A percentile compares a stretch with the other conserved stretches of the same genome.
Evolutionary conservation across 1,284 basidiomycete genomes (phyloP).

Genomic region (Cerioporus squamosus): DNA sequence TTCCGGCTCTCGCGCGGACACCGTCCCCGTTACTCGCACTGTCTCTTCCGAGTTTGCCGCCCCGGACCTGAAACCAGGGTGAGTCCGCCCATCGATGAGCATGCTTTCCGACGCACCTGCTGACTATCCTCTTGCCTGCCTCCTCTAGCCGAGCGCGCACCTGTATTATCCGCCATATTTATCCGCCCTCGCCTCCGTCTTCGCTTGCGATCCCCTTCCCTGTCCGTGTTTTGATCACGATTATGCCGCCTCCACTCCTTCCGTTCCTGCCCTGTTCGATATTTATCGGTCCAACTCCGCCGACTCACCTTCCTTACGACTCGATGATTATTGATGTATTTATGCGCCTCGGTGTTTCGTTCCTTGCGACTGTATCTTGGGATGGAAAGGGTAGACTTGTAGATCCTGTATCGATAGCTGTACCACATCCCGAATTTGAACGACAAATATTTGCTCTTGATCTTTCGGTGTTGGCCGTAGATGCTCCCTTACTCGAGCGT

Average conservation of each 20-base stretch:
- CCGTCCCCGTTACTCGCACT: neutral
- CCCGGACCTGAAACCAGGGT: neutral
- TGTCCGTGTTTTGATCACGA: neutral
- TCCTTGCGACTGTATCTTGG: neutral
- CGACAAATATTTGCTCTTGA: too few relatives aligned
- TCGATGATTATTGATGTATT: neutral
- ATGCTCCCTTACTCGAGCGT: too few relatives aligned
- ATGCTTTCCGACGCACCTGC: neutral
- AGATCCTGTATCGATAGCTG: constrained; percentile 4
- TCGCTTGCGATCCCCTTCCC: neutral
- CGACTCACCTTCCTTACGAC: neutral
- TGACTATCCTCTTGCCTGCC: neutral
- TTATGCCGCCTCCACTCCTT: neutral
- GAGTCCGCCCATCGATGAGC: neutral
- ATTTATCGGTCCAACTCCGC: neutral
- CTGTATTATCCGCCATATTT: neutral
- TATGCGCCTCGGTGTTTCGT: neutral
- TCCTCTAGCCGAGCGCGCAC: neutral
- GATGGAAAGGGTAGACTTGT: neutral
- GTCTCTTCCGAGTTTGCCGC: neutral
- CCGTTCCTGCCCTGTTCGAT: neutral
- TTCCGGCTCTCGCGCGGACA: neutral
- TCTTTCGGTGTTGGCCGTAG: too few relatives aligned
- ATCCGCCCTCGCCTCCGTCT: neutral
- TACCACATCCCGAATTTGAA: neutral